Percentiles rank a stretch among this genome's conserved stretches.
Conservation (phyloP, 139 green algal genomes). For the Tetraselmis chui region DNA sequence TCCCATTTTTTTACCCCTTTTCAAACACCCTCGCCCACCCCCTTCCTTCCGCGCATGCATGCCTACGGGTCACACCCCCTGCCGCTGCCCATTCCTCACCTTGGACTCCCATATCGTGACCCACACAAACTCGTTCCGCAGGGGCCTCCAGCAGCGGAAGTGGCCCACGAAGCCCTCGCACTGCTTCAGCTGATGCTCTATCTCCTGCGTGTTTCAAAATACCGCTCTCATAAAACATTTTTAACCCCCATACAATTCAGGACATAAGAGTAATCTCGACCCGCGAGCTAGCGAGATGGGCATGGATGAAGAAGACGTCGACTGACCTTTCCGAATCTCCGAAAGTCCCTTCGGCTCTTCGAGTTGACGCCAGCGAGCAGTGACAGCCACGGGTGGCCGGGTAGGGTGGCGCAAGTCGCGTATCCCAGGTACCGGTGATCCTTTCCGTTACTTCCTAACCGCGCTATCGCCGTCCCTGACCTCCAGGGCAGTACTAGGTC, state of each 20-base stretch:
- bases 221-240: too few species aligned
- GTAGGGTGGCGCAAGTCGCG: background rate
- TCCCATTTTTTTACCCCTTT: too few species aligned
- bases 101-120: background rate
- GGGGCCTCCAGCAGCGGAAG: background rate
- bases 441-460: background rate
- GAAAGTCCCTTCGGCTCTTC: background rate
- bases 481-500: background rate
- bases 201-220: too few species aligned
- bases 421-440: background rate
- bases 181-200: background rate
- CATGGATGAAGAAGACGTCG: too few species aligned
- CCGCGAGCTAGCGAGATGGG: too few species aligned
- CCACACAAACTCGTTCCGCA: background rate
- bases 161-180: background rate
- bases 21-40: background rate
- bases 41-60: background rate
- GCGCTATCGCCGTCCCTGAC: background rate
- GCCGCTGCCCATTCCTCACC: background rate
- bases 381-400: background rate
- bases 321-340: background rate
- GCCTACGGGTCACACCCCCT: background rate
- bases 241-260: too few species aligned
- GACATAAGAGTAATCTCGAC: too few species aligned
- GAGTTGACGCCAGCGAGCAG: background rate